Conservation (phyloP, 73 alveolate genomes). For the Paramecium primaurelia region DNA sequence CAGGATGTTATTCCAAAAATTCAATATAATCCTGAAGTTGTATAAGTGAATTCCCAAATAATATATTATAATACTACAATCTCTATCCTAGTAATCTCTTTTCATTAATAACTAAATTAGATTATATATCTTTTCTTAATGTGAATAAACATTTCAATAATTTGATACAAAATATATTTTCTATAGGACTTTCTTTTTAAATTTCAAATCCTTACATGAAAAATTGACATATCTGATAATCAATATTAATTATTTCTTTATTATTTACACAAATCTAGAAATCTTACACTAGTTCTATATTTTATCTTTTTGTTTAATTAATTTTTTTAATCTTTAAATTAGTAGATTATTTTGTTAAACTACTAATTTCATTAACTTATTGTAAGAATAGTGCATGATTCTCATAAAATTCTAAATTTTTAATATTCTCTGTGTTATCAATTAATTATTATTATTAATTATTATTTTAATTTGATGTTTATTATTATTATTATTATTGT, state of each 20-base stretch:
- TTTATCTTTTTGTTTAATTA: neutral
- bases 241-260: neutral
- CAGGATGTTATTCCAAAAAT: neutral
- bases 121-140: neutral
- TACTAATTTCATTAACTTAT: neutral
- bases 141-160: neutral
- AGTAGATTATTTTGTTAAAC: neutral
- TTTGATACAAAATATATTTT: neutral
- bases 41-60: neutral
- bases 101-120: neutral
- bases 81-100: neutral
- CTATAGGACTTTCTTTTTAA: neutral
- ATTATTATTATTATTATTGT: neutral
- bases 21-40: neutral
- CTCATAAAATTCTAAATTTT: neutral
- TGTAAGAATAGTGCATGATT: neutral
- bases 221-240: neutral
- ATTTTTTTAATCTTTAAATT: neutral
- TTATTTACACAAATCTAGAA: neutral
- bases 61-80: neutral
- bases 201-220: neutral
- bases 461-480: neutral
- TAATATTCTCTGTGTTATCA: neutral
- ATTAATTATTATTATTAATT: neutral
- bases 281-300: neutral